Base-by-base conservation (phyloP, 164 flowering plant species). In the Chimonanthus praecox region DNA sequence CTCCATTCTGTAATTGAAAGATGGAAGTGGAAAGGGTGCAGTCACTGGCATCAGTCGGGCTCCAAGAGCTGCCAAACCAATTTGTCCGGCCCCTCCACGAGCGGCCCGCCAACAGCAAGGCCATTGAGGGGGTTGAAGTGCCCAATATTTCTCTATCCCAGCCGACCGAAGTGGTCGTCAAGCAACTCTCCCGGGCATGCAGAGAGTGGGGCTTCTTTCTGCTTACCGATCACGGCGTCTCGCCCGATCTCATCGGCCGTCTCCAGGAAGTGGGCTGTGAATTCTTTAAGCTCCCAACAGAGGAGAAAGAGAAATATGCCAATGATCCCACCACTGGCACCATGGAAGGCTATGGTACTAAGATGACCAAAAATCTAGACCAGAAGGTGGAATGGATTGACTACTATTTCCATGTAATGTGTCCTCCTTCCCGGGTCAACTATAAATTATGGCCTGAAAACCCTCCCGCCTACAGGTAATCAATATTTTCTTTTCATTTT, bases 311-410 rank as follows among this genome's bases (percentile, higher is more conserved):
- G 80, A 75, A 47, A 15, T 77, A 80, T 64, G 84, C 88, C 3
- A 84, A 84, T 68, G 85, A 82, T 44, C 77, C 84, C 7, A 58
- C 83, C 3, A 47, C 46, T 8, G 84, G 85, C 0, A 74, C 50
- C 49, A 74, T 83, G 64, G 87, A 87, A 74, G 90, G 90, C 46
- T 87, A 87, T 54, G 90, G 90, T 1, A 87, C 87, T 0, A 84
- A 80, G 72, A 80, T 87, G 85, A 79, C 82, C 4, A 82, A 80
- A 65, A 81, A 84, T 68, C 73, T 47, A 11, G 85, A 82, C 1
- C 77, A 82, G 72, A 84, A 84, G 75, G 63, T 82, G 3, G 87
- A 83, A 71, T 87, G 88, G 90, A 61, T 84, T n/a, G 90, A 87
- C 49, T 83, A 87, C 74, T 83, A 67, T 65, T 84, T 85, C 67